A percentile compares a stretch with the other conserved stretches of the same genome.
phyloP scores from a whole-genome alignment of 2,329 filamentous ascomycete species.

The Myriangium duriaei region DNA sequence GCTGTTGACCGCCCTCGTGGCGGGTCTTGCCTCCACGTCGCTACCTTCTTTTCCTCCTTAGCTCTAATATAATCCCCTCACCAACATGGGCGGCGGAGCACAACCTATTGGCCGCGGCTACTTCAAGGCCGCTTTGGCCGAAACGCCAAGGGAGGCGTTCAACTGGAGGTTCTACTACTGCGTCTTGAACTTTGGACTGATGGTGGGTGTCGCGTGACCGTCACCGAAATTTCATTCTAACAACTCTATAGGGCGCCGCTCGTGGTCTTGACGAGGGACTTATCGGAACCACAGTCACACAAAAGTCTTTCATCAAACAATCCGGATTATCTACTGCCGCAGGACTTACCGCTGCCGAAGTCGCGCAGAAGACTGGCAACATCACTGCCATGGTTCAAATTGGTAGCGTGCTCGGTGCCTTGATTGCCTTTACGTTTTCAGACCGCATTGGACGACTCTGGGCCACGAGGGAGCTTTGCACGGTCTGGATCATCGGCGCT shows the following conservation, averaged over 20 bases:
- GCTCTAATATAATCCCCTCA: too few relatives aligned
- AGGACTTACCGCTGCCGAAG: too few relatives aligned
- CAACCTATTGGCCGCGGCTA: too few relatives aligned
- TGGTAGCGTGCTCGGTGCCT: conserved; percentile 57
- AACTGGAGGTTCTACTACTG: conserved; percentile 73
- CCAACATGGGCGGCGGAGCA: too few relatives aligned
- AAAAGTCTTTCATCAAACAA: conserved; percentile 47
- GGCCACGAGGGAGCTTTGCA: conserved; percentile 30
- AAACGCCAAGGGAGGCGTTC: conserved; percentile 56
- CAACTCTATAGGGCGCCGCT: conserved; percentile 45
- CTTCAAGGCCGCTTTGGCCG: too few relatives aligned
- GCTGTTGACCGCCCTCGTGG: too few relatives aligned
- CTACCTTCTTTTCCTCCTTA: too few relatives aligned
- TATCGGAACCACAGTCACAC: conserved; percentile 45
- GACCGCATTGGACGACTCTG: conserved; percentile 31
- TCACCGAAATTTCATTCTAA: conserved; percentile 4
- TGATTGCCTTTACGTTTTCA: conserved; percentile 43
- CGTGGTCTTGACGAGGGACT: conserved; percentile 71
- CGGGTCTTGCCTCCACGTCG: too few relatives aligned
- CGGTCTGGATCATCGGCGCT: conserved; percentile 30
- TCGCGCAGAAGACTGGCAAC: too few relatives aligned
- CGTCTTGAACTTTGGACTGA: conserved; percentile 35
- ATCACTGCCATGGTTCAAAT: conserved; percentile 71
- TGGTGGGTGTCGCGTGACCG: not conserved
- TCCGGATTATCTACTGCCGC: too few relatives aligned